phyloP scores from a whole-genome alignment of 306 rosid genomes.

The Cicer bijugum region DNA sequence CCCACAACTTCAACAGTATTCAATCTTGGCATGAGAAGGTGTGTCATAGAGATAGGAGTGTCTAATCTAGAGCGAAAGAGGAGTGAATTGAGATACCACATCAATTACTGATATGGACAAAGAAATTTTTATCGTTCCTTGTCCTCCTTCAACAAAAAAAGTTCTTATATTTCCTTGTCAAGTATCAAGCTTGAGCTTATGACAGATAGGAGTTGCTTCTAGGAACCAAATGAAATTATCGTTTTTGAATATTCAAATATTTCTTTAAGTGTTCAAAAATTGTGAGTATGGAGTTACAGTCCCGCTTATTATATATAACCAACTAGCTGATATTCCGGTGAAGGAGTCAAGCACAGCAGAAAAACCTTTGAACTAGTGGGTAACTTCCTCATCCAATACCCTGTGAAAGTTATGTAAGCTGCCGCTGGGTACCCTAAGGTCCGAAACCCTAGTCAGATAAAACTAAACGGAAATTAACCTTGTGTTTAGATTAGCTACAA shows the following conservation, averaged over 20 bases:
- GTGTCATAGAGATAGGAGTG: background rate
- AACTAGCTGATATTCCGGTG: background rate
- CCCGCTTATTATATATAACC: background rate
- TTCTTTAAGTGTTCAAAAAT: constrained; percentile 1
- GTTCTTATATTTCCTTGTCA: background rate
- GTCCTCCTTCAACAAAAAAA: background rate
- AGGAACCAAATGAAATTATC: constrained; percentile 8
- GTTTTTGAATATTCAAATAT: background rate
- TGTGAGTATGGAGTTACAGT: background rate
- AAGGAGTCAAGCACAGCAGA: background rate
- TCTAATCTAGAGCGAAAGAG: background rate
- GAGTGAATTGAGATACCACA: background rate
- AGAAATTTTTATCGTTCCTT: background rate
- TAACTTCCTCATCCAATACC: background rate
- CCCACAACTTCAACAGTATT: too few species aligned
- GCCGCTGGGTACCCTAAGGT: background rate
- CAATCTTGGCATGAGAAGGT: constrained; percentile 9
- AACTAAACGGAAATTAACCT: background rate
- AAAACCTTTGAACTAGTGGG: constrained; percentile 1
- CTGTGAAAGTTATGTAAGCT: background rate
- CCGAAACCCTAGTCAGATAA: constrained; percentile 3
- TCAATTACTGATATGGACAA: background rate
- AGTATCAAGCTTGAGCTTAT: constrained; percentile 10
- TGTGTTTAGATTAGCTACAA: constrained; percentile 9
- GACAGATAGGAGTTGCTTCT: constrained; percentile 3